phyloP scores from a whole-genome alignment of 805 yeast genomes.

The Kodamaea laetipori region DNA sequence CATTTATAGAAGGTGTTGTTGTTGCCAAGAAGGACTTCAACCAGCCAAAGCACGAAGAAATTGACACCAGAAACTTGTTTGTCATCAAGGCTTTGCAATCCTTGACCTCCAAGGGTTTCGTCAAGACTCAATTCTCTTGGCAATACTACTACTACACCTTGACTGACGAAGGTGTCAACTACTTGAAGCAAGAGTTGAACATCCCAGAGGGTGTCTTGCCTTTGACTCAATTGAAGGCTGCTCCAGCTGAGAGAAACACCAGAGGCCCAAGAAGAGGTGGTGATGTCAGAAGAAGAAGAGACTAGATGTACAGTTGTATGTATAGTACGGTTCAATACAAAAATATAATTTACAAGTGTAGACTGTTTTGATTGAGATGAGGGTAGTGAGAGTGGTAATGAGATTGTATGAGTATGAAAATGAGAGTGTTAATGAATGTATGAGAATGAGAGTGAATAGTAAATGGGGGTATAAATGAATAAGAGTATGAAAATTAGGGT shows the following conservation, averaged over 20 bases:
- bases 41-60: constrained; percentile 97
- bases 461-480: no score
- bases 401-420: no score
- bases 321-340: constrained; percentile 5
- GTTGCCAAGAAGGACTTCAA: constrained; percentile 99
- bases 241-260: constrained; percentile 80
- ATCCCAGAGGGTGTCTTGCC: constrained; percentile 99
- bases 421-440: no score
- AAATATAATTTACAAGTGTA: constrained; percentile 2
- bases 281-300: constrained; percentile 33
- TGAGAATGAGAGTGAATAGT: no score
- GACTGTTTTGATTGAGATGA: no score
- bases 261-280: constrained; percentile 42
- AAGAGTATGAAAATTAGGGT: no score
- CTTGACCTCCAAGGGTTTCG: constrained; percentile 97
- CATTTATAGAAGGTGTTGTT: constrained; percentile 89
- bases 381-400: no score
- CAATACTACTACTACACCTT: constrained; percentile 99
- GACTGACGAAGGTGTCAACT: constrained; percentile 99
- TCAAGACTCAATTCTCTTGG: constrained; percentile 99
- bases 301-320: constrained; percentile 14
- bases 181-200: constrained; percentile 96
- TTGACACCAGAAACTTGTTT: constrained; percentile 96
- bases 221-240: constrained; percentile 93
- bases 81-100: constrained; percentile 99